Base-by-base conservation (phyloP, 2,329 filamentous ascomycete genomes). In the Penicillium hesseltinei region DNA sequence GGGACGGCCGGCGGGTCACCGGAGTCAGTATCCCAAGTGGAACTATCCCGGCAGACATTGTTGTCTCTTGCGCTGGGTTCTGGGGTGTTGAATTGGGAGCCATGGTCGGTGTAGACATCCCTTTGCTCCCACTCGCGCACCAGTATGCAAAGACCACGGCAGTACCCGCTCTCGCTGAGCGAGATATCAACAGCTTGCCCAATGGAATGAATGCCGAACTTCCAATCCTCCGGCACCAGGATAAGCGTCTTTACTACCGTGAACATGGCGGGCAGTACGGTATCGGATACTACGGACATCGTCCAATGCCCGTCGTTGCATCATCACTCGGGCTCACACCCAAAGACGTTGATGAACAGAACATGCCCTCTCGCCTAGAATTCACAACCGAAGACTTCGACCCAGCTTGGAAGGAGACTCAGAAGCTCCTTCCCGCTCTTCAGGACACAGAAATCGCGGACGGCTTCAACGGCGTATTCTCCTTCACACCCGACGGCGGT, bases 401-500 rank as follows among this genome's bases (percentile, higher is more conserved):
- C 2, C 81, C 82, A 0, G 85, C 84, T 0, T 88, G 85, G 85
- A 73, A 82, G 57, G 74, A 82, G 13, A 81, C 82, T 0, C 75
- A 82, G 59, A 76, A 82, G 31, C 70, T 88, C 0, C 68, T 88
- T 1, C 85, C 85, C 0, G 74, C 73, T 1, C 72, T 88, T 4
- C 69, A 73, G 3, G 73, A 82, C 5, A 79, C 73, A 15, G 70
- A 83, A 56, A 79, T 88, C 7, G 80, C 75, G 0, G 80, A 85
- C 40, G 85, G 84, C 0, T 88, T 88, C 77, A 88, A 88, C 63
- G 85, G 85, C 3, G 80, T 88, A 63, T 84, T 88, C 70, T 88
- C 85, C 0, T 88, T 88, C 65, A 88, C 85, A 0, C 85, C 85
- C 0, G 85, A 88, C 51, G 84, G 85, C 0, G 84, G 83, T 0